A percentile compares a stretch with the other conserved stretches of the same genome.
phyloP scores from a whole-genome alignment of 805 yeast genomes.

The Metschnikowia sp. region DNA sequence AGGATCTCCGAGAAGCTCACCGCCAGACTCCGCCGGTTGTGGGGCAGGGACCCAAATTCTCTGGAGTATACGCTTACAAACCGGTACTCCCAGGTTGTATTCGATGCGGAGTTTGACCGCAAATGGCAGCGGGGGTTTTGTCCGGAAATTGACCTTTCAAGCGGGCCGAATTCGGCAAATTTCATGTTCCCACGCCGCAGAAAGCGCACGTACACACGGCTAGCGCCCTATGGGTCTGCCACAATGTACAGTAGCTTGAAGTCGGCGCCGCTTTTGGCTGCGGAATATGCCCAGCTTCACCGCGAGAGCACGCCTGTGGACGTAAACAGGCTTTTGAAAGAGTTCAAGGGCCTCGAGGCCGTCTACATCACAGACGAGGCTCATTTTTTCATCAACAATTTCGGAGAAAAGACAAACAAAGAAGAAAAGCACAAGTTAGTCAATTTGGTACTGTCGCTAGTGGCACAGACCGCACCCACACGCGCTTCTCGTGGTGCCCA shows the following conservation, averaged over 20 bases:
- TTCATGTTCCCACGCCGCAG: background rate
- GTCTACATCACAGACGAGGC: slow-evolving; percentile 3
- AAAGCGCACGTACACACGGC: background rate
- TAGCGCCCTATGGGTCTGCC: background rate
- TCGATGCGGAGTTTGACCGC: background rate
- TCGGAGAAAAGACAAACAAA: background rate
- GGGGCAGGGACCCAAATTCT: background rate
- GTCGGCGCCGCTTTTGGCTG: background rate
- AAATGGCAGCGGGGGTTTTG: slow-evolving; percentile 1
- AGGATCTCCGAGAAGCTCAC: too few species aligned
- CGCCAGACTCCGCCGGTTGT: too few species aligned
- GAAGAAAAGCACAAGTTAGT: background rate
- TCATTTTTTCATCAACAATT: slow-evolving; percentile 2
- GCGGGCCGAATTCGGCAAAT: background rate
- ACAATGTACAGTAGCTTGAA: background rate
- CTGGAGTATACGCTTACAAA: too few species aligned
- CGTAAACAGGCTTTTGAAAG: background rate
- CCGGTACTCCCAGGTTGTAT: background rate
- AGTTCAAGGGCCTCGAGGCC: slow-evolving; percentile 2
- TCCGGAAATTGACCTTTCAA: background rate
- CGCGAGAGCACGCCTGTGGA: background rate
- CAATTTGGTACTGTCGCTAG: background rate
- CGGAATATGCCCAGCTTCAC: background rate
- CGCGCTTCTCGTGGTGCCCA: background rate
- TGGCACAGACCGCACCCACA: background rate